phyloP scores from a whole-genome alignment of 2,329 filamentous ascomycete genomes.

The Monilinia fructicola region DNA sequence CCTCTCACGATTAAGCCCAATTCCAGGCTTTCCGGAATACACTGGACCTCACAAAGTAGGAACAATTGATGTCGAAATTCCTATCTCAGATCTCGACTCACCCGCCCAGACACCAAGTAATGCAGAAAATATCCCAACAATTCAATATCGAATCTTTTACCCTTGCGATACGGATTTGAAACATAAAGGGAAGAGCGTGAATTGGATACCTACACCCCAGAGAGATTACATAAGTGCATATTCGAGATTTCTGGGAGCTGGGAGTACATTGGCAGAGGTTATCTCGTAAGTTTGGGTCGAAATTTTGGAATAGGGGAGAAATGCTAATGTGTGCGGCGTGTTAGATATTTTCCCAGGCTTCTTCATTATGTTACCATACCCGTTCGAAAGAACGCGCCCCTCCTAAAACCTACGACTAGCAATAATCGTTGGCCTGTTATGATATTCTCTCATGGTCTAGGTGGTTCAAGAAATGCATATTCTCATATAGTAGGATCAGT shows the following conservation, averaged over 20 bases:
- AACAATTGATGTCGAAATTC: conserved; percentile 77
- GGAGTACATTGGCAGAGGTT: conserved; percentile 55
- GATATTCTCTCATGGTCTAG: conserved; percentile 84
- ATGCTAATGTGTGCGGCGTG: not conserved
- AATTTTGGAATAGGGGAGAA: not conserved
- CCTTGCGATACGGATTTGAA: conserved; percentile 55
- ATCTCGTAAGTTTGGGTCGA: conserved; percentile 54
- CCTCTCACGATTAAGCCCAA: conserved; percentile 59
- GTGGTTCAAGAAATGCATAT: conserved; percentile 79
- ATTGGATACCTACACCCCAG: conserved; percentile 78
- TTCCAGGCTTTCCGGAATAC: conserved; percentile 72
- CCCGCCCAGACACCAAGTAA: conserved; percentile 51
- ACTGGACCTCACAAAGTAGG: conserved; percentile 77
- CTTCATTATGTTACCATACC: conserved; percentile 73
- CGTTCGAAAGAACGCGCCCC: conserved; percentile 66
- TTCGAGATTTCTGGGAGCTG: conserved; percentile 70
- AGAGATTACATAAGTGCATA: conserved; percentile 72
- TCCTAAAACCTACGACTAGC: conserved; percentile 49
- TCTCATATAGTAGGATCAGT: conserved; percentile 78
- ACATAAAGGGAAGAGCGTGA: conserved; percentile 51
- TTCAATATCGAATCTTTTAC: conserved; percentile 82
- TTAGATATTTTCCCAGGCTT: conserved; percentile 65
- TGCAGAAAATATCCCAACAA: conserved; percentile 62
- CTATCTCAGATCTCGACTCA: conserved; percentile 57
- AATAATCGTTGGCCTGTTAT: conserved; percentile 71